Conservation (phyloP, 306 rosid species). For the Ceratonia siliqua region DNA sequence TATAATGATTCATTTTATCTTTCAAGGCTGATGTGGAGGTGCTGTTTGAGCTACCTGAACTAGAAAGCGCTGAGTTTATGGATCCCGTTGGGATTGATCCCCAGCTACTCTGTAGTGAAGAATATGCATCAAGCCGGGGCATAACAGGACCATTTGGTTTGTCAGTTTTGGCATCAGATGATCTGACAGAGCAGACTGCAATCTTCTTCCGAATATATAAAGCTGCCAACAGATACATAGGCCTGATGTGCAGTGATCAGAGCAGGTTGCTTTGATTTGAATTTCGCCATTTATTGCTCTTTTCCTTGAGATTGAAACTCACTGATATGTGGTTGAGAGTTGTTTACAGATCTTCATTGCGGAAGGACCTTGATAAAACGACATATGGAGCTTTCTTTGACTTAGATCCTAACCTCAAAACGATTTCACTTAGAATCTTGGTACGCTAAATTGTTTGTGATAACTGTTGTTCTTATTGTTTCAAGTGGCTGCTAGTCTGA, state of each 20-base stretch:
- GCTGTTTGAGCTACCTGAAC: conserved; percentile 44
- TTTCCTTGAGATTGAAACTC: not conserved
- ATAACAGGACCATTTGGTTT: conserved; percentile 65
- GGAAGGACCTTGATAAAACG: conserved; percentile 51
- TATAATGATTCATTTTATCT: not conserved
- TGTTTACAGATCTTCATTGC: conserved; percentile 58
- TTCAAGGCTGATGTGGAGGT: conserved; percentile 65
- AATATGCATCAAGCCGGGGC: conserved; percentile 40
- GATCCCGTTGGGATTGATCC: conserved; percentile 49
- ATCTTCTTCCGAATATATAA: conserved; percentile 52
- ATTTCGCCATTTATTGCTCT: not conserved
- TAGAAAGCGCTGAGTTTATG: conserved; percentile 44
- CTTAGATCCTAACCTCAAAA: conserved; percentile 40
- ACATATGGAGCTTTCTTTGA: conserved; percentile 59
- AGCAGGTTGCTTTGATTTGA: conserved; percentile 51
- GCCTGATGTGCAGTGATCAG: conserved; percentile 76
- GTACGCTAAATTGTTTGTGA: conserved; percentile 32
- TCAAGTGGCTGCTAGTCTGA: not conserved
- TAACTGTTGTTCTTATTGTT: not conserved
- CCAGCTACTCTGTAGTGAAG: conserved; percentile 48
- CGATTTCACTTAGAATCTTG: conserved; percentile 66
- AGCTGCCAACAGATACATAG: conserved; percentile 42
- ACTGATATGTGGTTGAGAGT: not conserved
- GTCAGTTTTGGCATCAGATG: conserved; percentile 58
- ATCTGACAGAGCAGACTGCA: conserved; percentile 55